These are phyloP conservation scores for Penicillium nucicola DNA, from an alignment of 495 filamentous ascomycete species.

Conservation along the genomic window DNA sequence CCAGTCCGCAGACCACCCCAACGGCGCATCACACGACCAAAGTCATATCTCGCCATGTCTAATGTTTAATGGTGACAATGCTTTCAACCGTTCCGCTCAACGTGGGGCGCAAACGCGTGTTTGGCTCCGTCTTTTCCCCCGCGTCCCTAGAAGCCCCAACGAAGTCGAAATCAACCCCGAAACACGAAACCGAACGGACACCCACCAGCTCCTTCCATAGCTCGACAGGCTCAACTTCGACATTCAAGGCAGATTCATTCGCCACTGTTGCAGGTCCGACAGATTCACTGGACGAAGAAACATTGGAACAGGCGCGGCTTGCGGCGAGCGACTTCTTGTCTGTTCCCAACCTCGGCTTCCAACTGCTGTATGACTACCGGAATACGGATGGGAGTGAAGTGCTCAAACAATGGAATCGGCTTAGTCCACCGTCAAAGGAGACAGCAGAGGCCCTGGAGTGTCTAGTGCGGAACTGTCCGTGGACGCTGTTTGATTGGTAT, in stretches of 20 bases:
- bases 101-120: slow-evolving; percentile 41
- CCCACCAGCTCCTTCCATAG: slow-evolving; percentile 15
- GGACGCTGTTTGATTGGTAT: slow-evolving; percentile 49
- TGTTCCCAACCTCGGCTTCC: slow-evolving; percentile 45
- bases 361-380: slow-evolving; percentile 17
- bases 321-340: slow-evolving; percentile 60
- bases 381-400: slow-evolving; percentile 27
- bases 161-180: slow-evolving; percentile 2
- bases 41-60: slow-evolving; percentile 10
- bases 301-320: slow-evolving; percentile 69
- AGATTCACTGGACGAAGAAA: slow-evolving; percentile 47
- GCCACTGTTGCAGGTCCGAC: background rate
- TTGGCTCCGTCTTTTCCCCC: slow-evolving; percentile 52
- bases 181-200: slow-evolving; percentile 11
- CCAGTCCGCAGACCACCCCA: background rate
- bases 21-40: background rate
- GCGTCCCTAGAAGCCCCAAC: slow-evolving; percentile 30
- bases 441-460: slow-evolving; percentile 37
- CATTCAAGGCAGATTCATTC: slow-evolving; percentile 17
- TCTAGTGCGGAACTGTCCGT: slow-evolving; percentile 21
- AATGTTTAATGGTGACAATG: slow-evolving; percentile 16
- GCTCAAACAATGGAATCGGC: slow-evolving; percentile 29
- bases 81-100: slow-evolving; percentile 26
- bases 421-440: slow-evolving; percentile 30
- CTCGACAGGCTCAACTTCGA: slow-evolving; percentile 15